Base-by-base conservation (phyloP, 2,329 filamentous ascomycete species). In the Fusarium chuoi region DNA sequence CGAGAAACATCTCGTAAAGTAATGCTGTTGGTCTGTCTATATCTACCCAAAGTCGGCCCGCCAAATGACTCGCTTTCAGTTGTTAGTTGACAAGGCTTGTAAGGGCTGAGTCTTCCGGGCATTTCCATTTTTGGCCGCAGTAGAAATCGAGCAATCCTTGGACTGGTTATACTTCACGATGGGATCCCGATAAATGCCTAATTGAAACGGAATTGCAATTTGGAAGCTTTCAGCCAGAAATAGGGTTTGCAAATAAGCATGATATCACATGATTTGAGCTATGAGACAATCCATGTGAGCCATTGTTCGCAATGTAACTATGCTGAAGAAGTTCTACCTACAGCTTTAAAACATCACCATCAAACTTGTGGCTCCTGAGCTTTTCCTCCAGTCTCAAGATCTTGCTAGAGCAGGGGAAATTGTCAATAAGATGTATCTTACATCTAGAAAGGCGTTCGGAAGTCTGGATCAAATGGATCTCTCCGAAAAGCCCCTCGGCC, bases 1-100 rank as follows among this genome's bases (percentile, higher is more conserved):
- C 17, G 0, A 24, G 7, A n/a, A 7, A 24, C 22, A 2, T 24
- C 4, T 14, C 17, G n/a, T 24, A 7, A 20, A 20, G 4, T 7
- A 26, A 28, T 54, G 13, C 14, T 38, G 24, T 38, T 54, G 49
- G 49, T 10, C 14, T 28, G 18, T 2, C 12, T 15, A 54, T 13
- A 28, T 38, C 33, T 33, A 38, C 33, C 12, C 10, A 54, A 22
- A 13, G 10, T 22, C 33, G 49, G 33, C 5, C 33, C 33, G 18
- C 49, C 10, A 17, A n/a, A 20, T 14, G 13, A 39, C 5, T 54
- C 13, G 24, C 33, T 38, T 28, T 10, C 5, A 17, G 18, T 7
- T 54, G n/a, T 28, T 54, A 24, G 35, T 54, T 39, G 11, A 11
- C 11, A 17, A 22, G 8, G 4, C 8, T 9, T 11, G 8, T 10